phyloP scores from a whole-genome alignment of 164 flowering plant species.

The Vitis vinifera region ASM3070453v1 NC_081817.1:29401501-29402000 shows the following conservation, averaged over 20 bases:
- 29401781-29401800: not conserved
- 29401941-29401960: not conserved
- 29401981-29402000: too few relatives aligned
- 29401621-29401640: conserved; percentile 25
- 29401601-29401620: conserved; percentile 28
- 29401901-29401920: conserved; percentile 26
- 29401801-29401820: conserved; percentile 20
- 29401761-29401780: not conserved
- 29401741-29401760: not conserved
- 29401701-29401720: conserved; percentile 24
- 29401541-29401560: too few relatives aligned
- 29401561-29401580: not conserved
- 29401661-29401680: conserved; percentile 23
- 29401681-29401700: conserved; percentile 17
- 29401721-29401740: not conserved
- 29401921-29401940: not conserved
- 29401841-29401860: conserved; percentile 12
- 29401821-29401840: conserved; percentile 16
- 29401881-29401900: conserved; percentile 23
- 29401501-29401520: too few relatives aligned
- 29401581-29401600: conserved; percentile 25
- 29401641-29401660: conserved; percentile 31
- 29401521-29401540: too few relatives aligned
- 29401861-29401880: conserved; percentile 9
- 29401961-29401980: not conserved